phyloP scores from a whole-genome alignment of 306 rosid genomes.

The Crotalaria pallida region DNA sequence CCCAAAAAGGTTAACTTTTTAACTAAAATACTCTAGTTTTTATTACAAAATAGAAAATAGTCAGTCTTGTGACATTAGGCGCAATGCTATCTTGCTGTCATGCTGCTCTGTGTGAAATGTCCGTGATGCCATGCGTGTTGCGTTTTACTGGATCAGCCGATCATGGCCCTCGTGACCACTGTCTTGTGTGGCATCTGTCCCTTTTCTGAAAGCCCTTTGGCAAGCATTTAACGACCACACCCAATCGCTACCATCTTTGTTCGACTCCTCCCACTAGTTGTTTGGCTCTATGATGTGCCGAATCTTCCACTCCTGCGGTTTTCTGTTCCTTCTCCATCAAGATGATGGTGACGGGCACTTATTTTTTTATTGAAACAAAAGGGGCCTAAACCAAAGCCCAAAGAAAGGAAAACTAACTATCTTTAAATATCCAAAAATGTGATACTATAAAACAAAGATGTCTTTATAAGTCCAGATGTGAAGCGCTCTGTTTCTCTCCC shows the following conservation, averaged over 20 bases:
- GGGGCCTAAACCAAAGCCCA: not conserved
- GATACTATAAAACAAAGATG: too few relatives aligned
- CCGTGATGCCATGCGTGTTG: not conserved
- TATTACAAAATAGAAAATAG: not conserved
- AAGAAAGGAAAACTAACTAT: not conserved
- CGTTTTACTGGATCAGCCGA: not conserved
- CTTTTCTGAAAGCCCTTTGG: not conserved
- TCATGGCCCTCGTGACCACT: not conserved
- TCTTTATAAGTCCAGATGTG: too few relatives aligned
- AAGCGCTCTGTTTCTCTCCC: too few relatives aligned
- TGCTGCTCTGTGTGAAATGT: not conserved
- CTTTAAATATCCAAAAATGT: too few relatives aligned
- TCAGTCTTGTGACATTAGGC: too few relatives aligned
- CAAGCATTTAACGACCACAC: not conserved
- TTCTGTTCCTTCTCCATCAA: not conserved
- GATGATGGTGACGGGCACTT: not conserved
- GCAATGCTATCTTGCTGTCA: not conserved
- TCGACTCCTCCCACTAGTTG: not conserved
- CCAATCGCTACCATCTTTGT: not conserved
- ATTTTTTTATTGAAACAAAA: not conserved
- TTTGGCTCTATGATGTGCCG: not conserved
- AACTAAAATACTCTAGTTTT: slow-evolving; percentile 9
- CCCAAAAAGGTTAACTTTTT: slow-evolving; percentile 79
- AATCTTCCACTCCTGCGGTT: not conserved
- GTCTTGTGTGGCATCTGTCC: not conserved